A percentile compares a stretch with the other conserved stretches of the same genome.
Conservation (phyloP, 805 yeast species). For the Wickerhamomyces strasburgensis region DNA sequence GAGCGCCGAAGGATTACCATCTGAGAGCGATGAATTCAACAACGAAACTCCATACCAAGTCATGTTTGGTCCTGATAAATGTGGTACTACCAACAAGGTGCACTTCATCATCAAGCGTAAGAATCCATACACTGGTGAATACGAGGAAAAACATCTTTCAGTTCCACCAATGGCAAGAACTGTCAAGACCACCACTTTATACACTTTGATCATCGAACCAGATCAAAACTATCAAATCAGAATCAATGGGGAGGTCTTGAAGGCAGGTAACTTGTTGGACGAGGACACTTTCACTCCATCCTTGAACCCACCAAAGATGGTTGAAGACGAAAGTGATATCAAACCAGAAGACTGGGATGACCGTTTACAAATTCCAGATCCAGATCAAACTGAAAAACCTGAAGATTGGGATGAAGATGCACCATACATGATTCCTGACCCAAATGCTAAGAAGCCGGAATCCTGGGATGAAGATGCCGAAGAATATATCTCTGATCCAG, state of each 20-base stretch:
- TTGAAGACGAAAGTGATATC: slow-evolving; percentile 49
- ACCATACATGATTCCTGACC: slow-evolving; percentile 62
- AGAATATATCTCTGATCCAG: slow-evolving; percentile 61
- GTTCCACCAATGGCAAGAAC: slow-evolving; percentile 55
- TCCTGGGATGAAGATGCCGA: slow-evolving; percentile 72
- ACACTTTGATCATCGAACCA: slow-evolving; percentile 69
- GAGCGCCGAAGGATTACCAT: slow-evolving; percentile 35
- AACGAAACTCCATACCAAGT: slow-evolving; percentile 71
- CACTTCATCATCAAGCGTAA: slow-evolving; percentile 67
- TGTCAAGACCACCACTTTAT: slow-evolving; percentile 56
- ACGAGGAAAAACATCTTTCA: slow-evolving; percentile 64
- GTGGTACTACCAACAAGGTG: slow-evolving; percentile 76
- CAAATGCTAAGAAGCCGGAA: slow-evolving; percentile 61
- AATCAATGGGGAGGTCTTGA: slow-evolving; percentile 69
- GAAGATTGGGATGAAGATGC: slow-evolving; percentile 79
- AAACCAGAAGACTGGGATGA: slow-evolving; percentile 89
- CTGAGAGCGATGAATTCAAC: slow-evolving; percentile 43
- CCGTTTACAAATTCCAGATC: slow-evolving; percentile 60
- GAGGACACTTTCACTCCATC: slow-evolving; percentile 56
- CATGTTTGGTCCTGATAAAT: slow-evolving; percentile 93
- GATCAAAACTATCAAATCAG: slow-evolving; percentile 73
- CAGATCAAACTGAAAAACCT: slow-evolving; percentile 59
- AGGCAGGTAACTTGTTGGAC: slow-evolving; percentile 63
- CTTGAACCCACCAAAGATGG: slow-evolving; percentile 59
- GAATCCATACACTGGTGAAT: slow-evolving; percentile 47